These are phyloP conservation scores for Basipetospora sp. DNA, from an alignment of 2,329 filamentous ascomycete species.

Conservation along the genomic window DNA sequence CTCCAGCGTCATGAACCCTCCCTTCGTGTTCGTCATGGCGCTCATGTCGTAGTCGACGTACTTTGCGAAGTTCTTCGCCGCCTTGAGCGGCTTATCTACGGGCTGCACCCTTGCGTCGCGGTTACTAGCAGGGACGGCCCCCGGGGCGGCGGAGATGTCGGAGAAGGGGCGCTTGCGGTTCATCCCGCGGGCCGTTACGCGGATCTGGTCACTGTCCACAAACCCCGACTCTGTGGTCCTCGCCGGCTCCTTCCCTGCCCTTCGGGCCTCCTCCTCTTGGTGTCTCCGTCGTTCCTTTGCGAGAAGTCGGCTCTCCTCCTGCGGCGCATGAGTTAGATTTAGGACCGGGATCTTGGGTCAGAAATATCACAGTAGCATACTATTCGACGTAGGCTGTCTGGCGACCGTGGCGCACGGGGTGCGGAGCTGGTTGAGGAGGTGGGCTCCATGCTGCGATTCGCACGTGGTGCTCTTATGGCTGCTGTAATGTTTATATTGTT, in stretches of 20 bases:
- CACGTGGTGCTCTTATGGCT: no score
- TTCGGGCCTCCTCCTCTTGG: slow-evolving; percentile 47
- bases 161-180: slow-evolving; percentile 55
- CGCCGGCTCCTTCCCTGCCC: slow-evolving; percentile 25
- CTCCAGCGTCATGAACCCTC: slow-evolving; percentile 77
- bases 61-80: slow-evolving; percentile 77
- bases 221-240: slow-evolving; percentile 51
- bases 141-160: slow-evolving; percentile 35
- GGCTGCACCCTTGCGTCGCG: slow-evolving; percentile 48
- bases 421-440: no score
- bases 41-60: slow-evolving; percentile 97
- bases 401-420: no score
- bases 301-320: slow-evolving; percentile 79
- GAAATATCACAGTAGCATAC: no score
- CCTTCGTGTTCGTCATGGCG: slow-evolving; percentile 95
- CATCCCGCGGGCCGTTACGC: slow-evolving; percentile 27
- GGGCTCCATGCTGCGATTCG: no score
- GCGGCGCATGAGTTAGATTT: background rate
- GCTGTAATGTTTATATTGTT: no score
- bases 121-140: slow-evolving; percentile 39
- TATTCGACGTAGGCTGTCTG: no score
- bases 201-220: slow-evolving; percentile 51
- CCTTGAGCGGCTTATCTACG: slow-evolving; percentile 40
- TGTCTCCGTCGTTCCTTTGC: slow-evolving; percentile 75
- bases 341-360: no score